Conservation (phyloP, 495 filamentous ascomycete species). For the Neurospora tetraspora region DNA sequence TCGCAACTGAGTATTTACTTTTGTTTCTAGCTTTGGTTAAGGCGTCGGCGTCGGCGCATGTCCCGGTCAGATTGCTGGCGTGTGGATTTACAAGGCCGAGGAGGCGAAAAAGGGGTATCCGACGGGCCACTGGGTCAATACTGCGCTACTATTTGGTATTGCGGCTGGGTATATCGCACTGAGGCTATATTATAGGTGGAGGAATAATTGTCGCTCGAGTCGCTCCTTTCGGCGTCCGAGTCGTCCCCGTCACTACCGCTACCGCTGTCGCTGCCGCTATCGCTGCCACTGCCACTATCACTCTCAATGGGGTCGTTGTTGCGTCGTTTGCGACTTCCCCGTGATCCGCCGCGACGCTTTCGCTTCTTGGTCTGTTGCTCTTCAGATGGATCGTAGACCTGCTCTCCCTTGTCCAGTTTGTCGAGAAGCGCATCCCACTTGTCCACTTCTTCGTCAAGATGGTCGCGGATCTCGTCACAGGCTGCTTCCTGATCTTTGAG, state of each 20-base stretch:
- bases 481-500: constrained; percentile 22
- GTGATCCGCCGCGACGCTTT: constrained; percentile 13
- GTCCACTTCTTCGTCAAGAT: constrained; percentile 26
- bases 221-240: constrained; percentile 7
- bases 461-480: neutral
- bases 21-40: no score
- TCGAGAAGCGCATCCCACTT: constrained; percentile 38
- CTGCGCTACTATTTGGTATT: no score
- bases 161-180: no score
- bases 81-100: no score
- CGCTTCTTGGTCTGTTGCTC: constrained; percentile 20
- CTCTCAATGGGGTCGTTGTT: constrained; percentile 7
- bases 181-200: no score
- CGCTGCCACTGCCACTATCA: neutral
- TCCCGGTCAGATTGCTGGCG: no score
- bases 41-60: no score
- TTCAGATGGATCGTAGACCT: constrained; percentile 36
- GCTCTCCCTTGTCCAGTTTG: constrained; percentile 35
- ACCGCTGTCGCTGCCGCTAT: neutral
- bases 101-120: no score
- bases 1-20: no score
- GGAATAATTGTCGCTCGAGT: constrained; percentile 20
- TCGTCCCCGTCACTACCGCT: constrained; percentile 3
- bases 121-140: no score
- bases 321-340: constrained; percentile 13